Base-by-base conservation (phyloP, 306 rosid species). In the Prunus armeniaca region DNA sequence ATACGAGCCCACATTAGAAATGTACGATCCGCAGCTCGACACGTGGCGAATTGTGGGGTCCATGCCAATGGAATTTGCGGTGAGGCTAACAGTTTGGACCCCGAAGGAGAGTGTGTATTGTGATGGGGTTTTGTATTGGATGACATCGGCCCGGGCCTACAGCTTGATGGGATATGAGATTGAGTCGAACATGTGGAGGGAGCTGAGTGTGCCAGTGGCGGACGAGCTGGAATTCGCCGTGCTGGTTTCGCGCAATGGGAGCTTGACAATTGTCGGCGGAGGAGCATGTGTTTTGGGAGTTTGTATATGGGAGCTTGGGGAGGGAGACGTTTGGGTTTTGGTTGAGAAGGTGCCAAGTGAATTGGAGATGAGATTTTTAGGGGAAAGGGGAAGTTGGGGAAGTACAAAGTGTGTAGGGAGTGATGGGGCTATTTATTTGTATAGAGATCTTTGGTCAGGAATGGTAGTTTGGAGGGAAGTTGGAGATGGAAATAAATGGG, bases 21-120 rank as follows among this genome's bases (percentile, higher is more conserved):
- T 88, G 84, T 93, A 93, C 28, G 96, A 91, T 65, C 90, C 93
- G 0, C 3, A 24, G 51, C 13, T 12, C 0, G 81, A 80, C 78
- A 47, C 70, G 19, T 91, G 96, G 96, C 61, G 41, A 20, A 10
- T 87, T 2, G 80, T 80, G 19, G 96, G 93, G 24, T 54, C 83
- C 11, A 56, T 82, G 72, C 92, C 92, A 0, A 69, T 86, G 68
- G 96, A 93, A 32, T 87, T 87, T 76, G 80, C 97, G 0, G 88
- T 90, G 56, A 91, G 98, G 81, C 87, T 93, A 0, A 91, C 93
- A 0, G 88, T 93, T 14, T 91, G 98, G 98, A 90, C 97, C 19
- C 93, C 92, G 4, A 89, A 86, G 54, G 93, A 91, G 75, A 79
- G 85, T 47, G 93, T 90, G 5, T 77, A 49, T 65, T 75, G 84